Evolutionary conservation across 208 protist species (phyloP), one percentile per base, ranked within the genome.

Genomic region (Endotrypanum monterogeii): DNA sequence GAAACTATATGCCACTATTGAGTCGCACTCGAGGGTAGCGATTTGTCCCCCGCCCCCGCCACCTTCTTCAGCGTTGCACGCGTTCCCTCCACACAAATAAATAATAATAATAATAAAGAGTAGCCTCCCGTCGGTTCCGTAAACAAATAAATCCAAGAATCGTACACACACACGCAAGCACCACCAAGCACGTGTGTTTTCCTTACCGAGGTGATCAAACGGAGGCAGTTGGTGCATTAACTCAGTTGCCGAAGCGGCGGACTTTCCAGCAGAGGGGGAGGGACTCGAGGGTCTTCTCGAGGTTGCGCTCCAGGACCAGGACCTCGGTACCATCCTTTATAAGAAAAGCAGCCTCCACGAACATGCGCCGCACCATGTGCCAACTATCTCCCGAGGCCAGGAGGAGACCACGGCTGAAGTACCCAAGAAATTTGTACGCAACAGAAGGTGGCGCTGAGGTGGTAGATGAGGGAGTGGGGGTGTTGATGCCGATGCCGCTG

Each of bases 221-320:
- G 25, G 44, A 48, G 44, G 44, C 0, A 11, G 60, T 25, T n/a
- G 37, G 60, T 30, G 37, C 37, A 39, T 50, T 0, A 18, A 3
- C 35, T 84, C 87, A 97, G 71, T 97, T 97, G 70, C 93, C 93
- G 71, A 97, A 97, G 69, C 93, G 93, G 48, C 93, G 89, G 37
- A 97, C 89, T 82, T 93, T 95, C 93, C 93, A 97, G 80, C 81
- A 91, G 67, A 95, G 75, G n/a, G 93, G 93, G 54, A 97, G 78
- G 20, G 83, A 71, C 78, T 94, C 88, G 23, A 97, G 80, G 58
- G 79, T 85, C 73, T 87, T 89, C 78, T 95, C 93, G 28, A 97
- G 66, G 68, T 97, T 97, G 44, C 91, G 89, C 72, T 94, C 81
- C 48, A 97, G 70, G 48, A 94, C 70, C 54, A 97, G 70, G 28